Evolutionary conservation across 208 protist genomes (phyloP).

Genomic region (Willaertia magna): DNA sequence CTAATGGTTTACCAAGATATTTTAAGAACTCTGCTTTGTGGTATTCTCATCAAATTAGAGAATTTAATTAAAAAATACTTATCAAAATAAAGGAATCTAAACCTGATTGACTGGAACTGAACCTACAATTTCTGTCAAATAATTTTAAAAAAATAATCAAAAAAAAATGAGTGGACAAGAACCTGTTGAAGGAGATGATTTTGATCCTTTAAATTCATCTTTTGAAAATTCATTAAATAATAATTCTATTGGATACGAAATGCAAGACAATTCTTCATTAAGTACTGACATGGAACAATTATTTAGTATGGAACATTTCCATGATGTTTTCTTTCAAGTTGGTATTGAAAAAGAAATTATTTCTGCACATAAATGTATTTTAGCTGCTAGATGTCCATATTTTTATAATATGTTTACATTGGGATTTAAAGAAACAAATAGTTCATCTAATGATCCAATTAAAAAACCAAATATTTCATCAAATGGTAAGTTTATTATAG

Average conservation of each 20-base stretch:
- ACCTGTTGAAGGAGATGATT: too few species aligned
- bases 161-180: too few species aligned
- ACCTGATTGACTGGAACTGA: too few species aligned
- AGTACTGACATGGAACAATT: not conserved
- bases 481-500: not conserved
- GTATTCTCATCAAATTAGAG: too few species aligned
- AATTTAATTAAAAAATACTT: too few species aligned
- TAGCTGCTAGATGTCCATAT: not conserved
- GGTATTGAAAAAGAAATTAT: not conserved
- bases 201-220: too few species aligned
- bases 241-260: too few species aligned
- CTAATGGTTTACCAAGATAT: not conserved
- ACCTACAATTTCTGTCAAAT: too few species aligned
- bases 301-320: not conserved
- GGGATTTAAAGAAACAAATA: not conserved
- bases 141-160: too few species aligned
- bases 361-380: not conserved
- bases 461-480: not conserved
- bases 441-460: not conserved
- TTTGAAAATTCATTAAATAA: too few species aligned
- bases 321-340: not conserved
- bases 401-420: not conserved
- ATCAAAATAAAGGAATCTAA: too few species aligned
- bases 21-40: not conserved
- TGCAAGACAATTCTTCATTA: not conserved